Evolutionary conservation across 306 rosid genomes (phyloP), one percentile per base, ranked within the genome.

Genomic region (Dicorynia guianensis): DNA sequence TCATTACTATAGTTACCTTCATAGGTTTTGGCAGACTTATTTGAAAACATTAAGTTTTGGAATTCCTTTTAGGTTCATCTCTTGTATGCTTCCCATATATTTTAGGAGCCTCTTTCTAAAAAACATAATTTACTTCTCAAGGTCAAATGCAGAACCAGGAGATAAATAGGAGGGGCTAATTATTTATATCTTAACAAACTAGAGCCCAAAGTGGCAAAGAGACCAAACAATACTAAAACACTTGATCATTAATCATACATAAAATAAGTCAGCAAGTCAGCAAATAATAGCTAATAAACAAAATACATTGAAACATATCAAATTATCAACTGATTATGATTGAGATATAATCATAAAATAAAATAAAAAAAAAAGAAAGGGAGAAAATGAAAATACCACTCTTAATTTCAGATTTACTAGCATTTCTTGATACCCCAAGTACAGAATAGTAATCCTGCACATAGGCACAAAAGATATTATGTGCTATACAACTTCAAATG

Each of bases 331-430:
- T 25, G 36, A 52, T 36, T 50, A 38, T 12, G 12, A 61, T 60
- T 46, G 19, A 60, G 30, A 53, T 35, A 64, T 7, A 49, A 64
- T 65, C 58, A 34, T 60, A 13, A 17, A 53, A 18, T 5, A 46
- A 35, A 33, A 54, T 55, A 56, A 39, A 69, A 56, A 39, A 33
- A 54, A 60, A 56, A 39, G 72, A 56, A 39, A 61, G 36, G 81
- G 47, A 20, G 57, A 3, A 20, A 42, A 54, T 40, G 82, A 53
- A 25, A 7, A 64, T 87, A 95, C 99, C 99, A 38, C 86, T 92
- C 85, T 95, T 95, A 78, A 95, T 95, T 82, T 95, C 99, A 85
- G 99, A 54, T 95, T 95, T 95, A 71, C 85, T 89, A 46, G 99
- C 85, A 81, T 76, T 85, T 85, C 40, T 90, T 46, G 99, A 92